These are phyloP conservation scores for Trichosanthes truncata DNA, from an alignment of 306 rosid species.

Conservation along the genomic window DNA sequence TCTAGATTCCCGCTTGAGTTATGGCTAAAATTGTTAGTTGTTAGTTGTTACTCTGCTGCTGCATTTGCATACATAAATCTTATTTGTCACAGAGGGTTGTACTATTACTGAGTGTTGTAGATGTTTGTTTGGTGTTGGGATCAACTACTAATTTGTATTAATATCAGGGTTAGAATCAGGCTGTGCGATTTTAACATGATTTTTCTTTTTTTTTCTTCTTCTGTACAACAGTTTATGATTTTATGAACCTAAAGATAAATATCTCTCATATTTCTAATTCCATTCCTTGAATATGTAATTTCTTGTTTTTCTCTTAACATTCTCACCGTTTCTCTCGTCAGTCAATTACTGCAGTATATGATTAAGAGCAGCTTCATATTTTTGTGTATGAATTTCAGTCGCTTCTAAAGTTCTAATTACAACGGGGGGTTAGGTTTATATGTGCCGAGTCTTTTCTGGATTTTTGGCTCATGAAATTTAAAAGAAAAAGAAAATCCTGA, in stretches of 20 bases:
- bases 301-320: background rate
- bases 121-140: conserved; percentile 7
- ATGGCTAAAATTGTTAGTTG: conserved; percentile 27
- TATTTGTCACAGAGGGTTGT: conserved; percentile 6
- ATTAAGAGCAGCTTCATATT: background rate
- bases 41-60: background rate
- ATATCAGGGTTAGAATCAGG: conserved; percentile 9
- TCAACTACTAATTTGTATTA: conserved; percentile 24
- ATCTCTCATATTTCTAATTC: conserved; percentile 7
- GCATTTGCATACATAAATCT: conserved; percentile 8
- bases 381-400: background rate
- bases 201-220: background rate
- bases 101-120: conserved; percentile 16
- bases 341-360: background rate
- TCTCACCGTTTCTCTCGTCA: background rate
- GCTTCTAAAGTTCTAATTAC: background rate
- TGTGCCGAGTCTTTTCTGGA: too few species aligned
- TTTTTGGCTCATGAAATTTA: too few species aligned
- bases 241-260: conserved; percentile 5
- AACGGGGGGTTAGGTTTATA: too few species aligned
- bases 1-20: conserved; percentile 51
- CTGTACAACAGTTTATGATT: conserved; percentile 7
- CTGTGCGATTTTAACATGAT: conserved; percentile 8
- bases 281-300: background rate
- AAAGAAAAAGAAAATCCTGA: too few species aligned